These are phyloP conservation scores for Fragaria vesca DNA, from an alignment of 306 rosid species.

Conservation along the genomic window DNA sequence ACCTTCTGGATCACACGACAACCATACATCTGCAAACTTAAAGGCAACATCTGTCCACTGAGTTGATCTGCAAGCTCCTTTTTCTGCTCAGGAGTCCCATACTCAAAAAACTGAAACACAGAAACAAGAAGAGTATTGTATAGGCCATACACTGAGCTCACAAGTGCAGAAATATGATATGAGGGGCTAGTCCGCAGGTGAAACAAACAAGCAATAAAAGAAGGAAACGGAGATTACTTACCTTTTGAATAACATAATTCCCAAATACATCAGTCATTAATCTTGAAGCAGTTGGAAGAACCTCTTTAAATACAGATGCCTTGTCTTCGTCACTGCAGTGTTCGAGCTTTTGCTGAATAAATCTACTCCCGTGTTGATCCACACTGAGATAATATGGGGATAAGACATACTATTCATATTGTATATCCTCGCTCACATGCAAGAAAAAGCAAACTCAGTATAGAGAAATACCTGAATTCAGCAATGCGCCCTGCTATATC, in stretches of 20 bases:
- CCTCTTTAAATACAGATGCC: constrained; percentile 59
- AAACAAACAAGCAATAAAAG: constrained; percentile 4
- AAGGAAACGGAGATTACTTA: constrained; percentile 14
- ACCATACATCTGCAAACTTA: constrained; percentile 78
- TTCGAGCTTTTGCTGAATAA: constrained; percentile 72
- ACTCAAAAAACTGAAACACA: constrained; percentile 49
- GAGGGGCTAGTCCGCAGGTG: background rate
- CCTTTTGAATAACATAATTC: constrained; percentile 73
- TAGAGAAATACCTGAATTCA: constrained; percentile 53
- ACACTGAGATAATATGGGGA: constrained; percentile 37
- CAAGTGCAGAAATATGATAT: constrained; percentile 1
- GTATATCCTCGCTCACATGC: constrained; percentile 12
- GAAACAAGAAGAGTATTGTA: constrained; percentile 4
- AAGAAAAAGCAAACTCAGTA: constrained; percentile 11
- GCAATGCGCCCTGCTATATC: constrained; percentile 56
- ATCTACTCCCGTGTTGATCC: constrained; percentile 81
- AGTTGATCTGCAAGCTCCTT: constrained; percentile 59
- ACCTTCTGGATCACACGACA: constrained; percentile 86
- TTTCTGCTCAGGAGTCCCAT: constrained; percentile 60
- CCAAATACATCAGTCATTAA: constrained; percentile 70
- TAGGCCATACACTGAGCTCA: constrained; percentile 11
- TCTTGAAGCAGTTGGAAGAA: constrained; percentile 53
- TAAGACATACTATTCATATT: constrained; percentile 17
- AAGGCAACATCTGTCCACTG: constrained; percentile 47
- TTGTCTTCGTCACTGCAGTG: constrained; percentile 54